Evolutionary conservation across 2,329 filamentous ascomycete species (phyloP).

Genomic region (Fusarium illudens): DNA sequence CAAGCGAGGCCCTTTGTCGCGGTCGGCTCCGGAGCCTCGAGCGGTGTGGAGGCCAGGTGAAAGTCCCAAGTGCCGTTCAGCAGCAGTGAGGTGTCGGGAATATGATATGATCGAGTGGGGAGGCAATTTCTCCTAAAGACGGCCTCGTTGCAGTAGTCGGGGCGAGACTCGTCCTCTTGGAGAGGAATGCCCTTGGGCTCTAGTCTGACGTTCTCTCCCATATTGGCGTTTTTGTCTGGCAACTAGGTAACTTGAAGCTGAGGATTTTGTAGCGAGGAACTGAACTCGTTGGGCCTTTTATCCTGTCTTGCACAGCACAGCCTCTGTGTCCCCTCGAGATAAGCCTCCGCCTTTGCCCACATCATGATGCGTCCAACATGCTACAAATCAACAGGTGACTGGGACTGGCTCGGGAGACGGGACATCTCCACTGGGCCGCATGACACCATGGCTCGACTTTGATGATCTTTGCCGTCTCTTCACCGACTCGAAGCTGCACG

Average conservation of each 20-base stretch:
- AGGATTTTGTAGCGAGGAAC: background rate
- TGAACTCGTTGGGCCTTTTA: conserved; percentile 22
- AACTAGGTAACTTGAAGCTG: background rate
- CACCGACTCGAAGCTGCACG: background rate
- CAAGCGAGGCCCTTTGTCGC: conserved; percentile 61
- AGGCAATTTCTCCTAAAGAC: conserved; percentile 64
- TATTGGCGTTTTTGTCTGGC: conserved; percentile 6
- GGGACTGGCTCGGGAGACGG: conserved; percentile 7
- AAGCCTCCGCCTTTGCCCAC: background rate
- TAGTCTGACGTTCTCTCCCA: conserved; percentile 28
- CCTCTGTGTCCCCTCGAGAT: conserved; percentile 17
- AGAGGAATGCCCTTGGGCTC: conserved; percentile 42
- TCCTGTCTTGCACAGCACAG: background rate
- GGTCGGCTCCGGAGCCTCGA: conserved; percentile 53
- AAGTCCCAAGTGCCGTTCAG: conserved; percentile 69
- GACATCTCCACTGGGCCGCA: conserved; percentile 23
- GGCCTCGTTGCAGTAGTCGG: conserved; percentile 60
- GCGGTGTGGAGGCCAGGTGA: conserved; percentile 56
- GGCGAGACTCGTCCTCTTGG: conserved; percentile 48
- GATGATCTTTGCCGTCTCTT: conserved; percentile 21
- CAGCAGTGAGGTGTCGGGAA: conserved; percentile 58
- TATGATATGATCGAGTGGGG: conserved; percentile 60
- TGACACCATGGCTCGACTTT: conserved; percentile 25
- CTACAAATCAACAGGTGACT: conserved; percentile 13
- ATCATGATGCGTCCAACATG: conserved; percentile 22